These are phyloP conservation scores for Trichocladium uniseriatum DNA, from an alignment of 495 filamentous ascomycete genomes.

Conservation along the genomic window DNA sequence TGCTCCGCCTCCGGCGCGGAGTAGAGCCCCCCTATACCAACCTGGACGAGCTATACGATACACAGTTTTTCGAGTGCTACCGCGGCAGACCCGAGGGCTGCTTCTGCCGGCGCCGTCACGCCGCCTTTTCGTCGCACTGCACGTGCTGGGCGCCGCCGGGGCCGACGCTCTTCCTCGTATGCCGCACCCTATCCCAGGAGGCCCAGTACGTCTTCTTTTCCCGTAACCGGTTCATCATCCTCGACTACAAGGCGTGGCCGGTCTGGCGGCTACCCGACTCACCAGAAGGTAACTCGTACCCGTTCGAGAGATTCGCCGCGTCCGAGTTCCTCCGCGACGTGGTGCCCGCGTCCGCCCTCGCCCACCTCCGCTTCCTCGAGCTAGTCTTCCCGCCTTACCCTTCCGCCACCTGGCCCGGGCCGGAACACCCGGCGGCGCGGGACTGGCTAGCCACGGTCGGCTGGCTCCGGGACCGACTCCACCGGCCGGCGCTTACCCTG, in stretches of 20 bases:
- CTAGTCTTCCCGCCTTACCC: background rate
- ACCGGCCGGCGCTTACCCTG: background rate
- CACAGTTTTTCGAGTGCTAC: background rate
- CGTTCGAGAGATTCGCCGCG: background rate
- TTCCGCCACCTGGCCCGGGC: background rate
- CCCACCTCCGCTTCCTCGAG: background rate
- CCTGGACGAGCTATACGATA: background rate
- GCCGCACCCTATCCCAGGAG: constrained; percentile 2
- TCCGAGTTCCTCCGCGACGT: background rate
- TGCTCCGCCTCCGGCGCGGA: background rate
- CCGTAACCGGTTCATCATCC: constrained; percentile 1
- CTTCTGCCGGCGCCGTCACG: constrained; percentile 4
- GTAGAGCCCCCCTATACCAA: background rate
- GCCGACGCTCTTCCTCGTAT: background rate
- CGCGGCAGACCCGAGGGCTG: background rate
- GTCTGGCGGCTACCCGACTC: background rate
- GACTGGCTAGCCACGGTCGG: background rate
- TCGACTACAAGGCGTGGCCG: background rate
- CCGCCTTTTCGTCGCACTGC: constrained; percentile 1
- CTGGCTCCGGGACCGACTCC: background rate
- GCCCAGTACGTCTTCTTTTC: constrained; percentile 6
- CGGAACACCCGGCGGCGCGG: background rate
- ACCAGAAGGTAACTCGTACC: constrained; percentile 5
- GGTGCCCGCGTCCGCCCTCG: background rate
- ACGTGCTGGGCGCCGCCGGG: constrained; percentile 6